These are phyloP conservation scores for Sugiyamaella lignohabitans DNA, from an alignment of 805 yeast species.

Conservation along the genomic window DNA sequence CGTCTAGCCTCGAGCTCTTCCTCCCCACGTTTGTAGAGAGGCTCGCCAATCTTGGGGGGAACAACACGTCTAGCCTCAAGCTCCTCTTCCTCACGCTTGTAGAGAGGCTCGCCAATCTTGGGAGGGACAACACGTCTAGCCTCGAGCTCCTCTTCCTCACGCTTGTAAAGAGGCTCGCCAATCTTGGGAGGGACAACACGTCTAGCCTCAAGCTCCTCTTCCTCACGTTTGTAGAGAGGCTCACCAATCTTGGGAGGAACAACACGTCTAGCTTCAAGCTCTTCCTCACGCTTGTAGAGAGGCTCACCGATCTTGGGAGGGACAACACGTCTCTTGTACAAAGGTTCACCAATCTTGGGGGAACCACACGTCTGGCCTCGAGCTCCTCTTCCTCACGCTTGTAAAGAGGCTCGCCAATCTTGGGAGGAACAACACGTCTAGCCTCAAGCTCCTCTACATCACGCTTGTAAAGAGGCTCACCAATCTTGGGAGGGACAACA, in stretches of 20 bases:
- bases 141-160: conserved; percentile 3
- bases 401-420: conserved; percentile 7
- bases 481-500: conserved; percentile 4
- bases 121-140: conserved; percentile 2
- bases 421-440: conserved; percentile 2
- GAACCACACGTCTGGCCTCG: background rate
- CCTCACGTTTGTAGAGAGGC: conserved; percentile 6
- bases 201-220: conserved; percentile 6
- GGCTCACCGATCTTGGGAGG: conserved; percentile 9
- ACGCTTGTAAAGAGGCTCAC: conserved; percentile 6
- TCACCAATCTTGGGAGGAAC: conserved; percentile 6
- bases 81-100: background rate
- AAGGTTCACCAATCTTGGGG: conserved; percentile 7
- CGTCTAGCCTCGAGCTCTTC: background rate
- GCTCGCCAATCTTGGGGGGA: background rate
- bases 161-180: conserved; percentile 7
- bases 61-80: background rate
- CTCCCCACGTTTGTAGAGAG: conserved; percentile 1
- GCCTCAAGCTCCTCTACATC: conserved; percentile 7
- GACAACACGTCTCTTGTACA: conserved; percentile 1
- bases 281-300: conserved; percentile 2
- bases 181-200: conserved; percentile 2
- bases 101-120: conserved; percentile 6
- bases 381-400: conserved; percentile 2
- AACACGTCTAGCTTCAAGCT: conserved; percentile 4